Percentiles rank a stretch among this genome's conserved stretches.
phyloP scores from a whole-genome alignment of 768 basidiomycete species.

The Amanita phalloides region DNA sequence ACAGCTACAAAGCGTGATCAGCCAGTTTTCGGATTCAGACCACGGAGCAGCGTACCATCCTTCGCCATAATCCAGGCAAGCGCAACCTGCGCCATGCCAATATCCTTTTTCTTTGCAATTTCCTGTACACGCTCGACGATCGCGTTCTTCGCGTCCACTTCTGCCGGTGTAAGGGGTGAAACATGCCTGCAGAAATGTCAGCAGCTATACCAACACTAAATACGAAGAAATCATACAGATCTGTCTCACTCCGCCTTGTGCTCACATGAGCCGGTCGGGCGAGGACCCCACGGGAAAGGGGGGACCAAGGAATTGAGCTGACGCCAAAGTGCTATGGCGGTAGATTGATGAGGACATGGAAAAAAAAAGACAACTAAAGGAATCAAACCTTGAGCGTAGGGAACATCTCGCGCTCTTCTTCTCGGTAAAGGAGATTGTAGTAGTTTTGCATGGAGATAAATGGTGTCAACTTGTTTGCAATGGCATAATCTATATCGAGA shows the following conservation, averaged over 20 bases:
- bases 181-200: background rate
- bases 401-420: conserved; percentile 30
- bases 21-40: background rate
- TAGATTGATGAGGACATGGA: background rate
- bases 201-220: background rate
- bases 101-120: too few relatives aligned
- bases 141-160: too few relatives aligned
- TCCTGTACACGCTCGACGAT: conserved; percentile 31
- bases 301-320: conserved; percentile 50
- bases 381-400: conserved; percentile 6
- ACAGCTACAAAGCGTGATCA: conserved; percentile 21
- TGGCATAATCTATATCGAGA: conserved; percentile 47
- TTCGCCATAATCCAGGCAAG: too few relatives aligned
- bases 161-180: background rate
- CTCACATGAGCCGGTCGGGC: conserved; percentile 30
- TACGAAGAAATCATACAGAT: background rate
- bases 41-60: conserved; percentile 12
- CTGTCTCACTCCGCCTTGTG: background rate
- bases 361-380: background rate
- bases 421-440: conserved; percentile 49
- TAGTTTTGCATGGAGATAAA: conserved; percentile 19
- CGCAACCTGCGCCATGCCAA: too few relatives aligned
- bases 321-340: conserved; percentile 35
- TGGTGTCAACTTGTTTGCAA: conserved; percentile 45
- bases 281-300: conserved; percentile 40